Percentiles rank a stretch among this genome's conserved stretches.
These are phyloP conservation scores for Pleurotus giganteus DNA, from an alignment of 768 basidiomycete genomes.

Conservation along the genomic window DNA sequence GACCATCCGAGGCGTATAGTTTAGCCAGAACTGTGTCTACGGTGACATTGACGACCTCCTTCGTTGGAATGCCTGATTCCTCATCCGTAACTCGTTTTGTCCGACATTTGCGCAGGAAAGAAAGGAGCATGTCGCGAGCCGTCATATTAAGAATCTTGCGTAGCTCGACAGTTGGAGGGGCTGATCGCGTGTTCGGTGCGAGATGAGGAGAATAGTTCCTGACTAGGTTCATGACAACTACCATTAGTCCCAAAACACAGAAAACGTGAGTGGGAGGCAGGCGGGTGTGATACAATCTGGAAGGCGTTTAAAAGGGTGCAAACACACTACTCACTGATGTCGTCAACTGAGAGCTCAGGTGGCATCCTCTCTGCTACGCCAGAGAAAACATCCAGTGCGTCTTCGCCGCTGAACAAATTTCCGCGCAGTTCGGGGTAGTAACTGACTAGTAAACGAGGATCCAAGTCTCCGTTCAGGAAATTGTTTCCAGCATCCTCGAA, in stretches of 20 bases:
- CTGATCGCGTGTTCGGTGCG: conserved; percentile 60
- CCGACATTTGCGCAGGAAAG: conserved; percentile 63
- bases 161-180: conserved; percentile 71
- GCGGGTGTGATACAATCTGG: conserved; percentile 21
- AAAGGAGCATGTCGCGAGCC: conserved; percentile 74
- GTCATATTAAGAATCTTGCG: conserved; percentile 58
- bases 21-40: conserved; percentile 85
- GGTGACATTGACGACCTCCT: conserved; percentile 24
- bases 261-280: conserved; percentile 30
- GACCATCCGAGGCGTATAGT: conserved; percentile 61
- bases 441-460: conserved; percentile 78
- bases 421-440: conserved; percentile 80
- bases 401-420: conserved; percentile 49
- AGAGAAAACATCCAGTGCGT: conserved; percentile 67
- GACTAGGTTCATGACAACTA: conserved; percentile 88
- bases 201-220: conserved; percentile 90
- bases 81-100: conserved; percentile 39
- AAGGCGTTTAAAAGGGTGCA: conserved; percentile 20
- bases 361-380: conserved; percentile 77
- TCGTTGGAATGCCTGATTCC: conserved; percentile 17
- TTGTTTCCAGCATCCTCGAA: conserved; percentile 83
- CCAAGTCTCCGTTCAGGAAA: conserved; percentile 77
- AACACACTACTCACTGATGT: conserved; percentile 71
- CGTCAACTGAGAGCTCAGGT: conserved; percentile 66
- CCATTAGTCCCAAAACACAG: conserved; percentile 63